A percentile compares a stretch with the other conserved stretches of the same genome.
Evolutionary conservation across 495 filamentous ascomycete species (phyloP).

Genomic region (Schizothecium vesticola): DNA sequence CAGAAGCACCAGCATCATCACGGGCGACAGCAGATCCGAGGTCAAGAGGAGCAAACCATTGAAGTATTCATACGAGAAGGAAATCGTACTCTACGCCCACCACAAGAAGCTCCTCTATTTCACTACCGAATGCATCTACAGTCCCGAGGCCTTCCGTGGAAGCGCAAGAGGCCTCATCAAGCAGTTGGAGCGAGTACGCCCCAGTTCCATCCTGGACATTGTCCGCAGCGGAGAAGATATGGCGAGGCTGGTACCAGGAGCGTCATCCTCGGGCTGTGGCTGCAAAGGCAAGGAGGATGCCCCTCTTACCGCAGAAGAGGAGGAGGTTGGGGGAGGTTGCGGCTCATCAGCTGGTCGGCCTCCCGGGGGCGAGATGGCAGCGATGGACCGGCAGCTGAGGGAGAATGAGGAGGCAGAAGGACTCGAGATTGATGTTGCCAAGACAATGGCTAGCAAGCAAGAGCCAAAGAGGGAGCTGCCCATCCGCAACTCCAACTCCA

Average conservation of each 20-base stretch:
- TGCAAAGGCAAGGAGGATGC: slow-evolving; percentile 37
- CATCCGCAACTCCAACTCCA: slow-evolving; percentile 19
- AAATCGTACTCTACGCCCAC: slow-evolving; percentile 95
- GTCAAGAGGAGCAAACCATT: slow-evolving; percentile 92
- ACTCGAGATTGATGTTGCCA: slow-evolving; percentile 67
- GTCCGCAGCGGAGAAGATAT: slow-evolving; percentile 95
- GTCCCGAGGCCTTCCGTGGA: slow-evolving; percentile 94
- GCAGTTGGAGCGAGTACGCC: slow-evolving; percentile 84
- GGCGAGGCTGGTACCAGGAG: slow-evolving; percentile 73
- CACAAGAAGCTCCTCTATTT: slow-evolving; percentile 97
- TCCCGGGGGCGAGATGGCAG: slow-evolving; percentile 82
- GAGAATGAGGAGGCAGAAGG: slow-evolving; percentile 59
- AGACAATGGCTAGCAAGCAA: slow-evolving; percentile 22
- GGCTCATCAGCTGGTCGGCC: slow-evolving; percentile 66
- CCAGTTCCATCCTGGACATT: slow-evolving; percentile 90
- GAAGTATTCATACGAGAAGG: slow-evolving; percentile 98
- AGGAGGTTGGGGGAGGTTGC: slow-evolving; percentile 65
- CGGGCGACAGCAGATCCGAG: slow-evolving; percentile 63
- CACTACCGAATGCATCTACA: slow-evolving; percentile 96
- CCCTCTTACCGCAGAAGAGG: slow-evolving; percentile 39
- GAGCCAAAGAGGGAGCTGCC: slow-evolving; percentile 17
- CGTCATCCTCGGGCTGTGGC: slow-evolving; percentile 31
- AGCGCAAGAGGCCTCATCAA: slow-evolving; percentile 90
- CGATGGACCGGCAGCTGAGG: slow-evolving; percentile 75
- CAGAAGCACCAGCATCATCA: slow-evolving; percentile 88